Conservation (phyloP, 73 alveolate genomes). For the Stentor roeselii region DNA sequence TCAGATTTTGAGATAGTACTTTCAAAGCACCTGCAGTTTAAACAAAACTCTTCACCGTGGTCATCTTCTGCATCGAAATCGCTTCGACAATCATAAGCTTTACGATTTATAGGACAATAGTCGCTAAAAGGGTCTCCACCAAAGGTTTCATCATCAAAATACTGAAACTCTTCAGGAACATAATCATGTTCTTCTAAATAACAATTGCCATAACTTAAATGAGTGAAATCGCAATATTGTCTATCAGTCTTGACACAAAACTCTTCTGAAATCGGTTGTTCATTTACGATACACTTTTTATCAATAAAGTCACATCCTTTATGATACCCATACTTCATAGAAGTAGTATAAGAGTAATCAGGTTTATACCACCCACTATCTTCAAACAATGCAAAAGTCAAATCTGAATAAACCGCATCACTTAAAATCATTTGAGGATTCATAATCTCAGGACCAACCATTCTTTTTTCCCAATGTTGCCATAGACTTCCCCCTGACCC, state of each 20-base stretch:
- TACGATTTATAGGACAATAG: background rate
- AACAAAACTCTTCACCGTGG: background rate
- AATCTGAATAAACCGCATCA: background rate
- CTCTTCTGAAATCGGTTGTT: background rate
- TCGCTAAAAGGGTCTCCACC: conserved; percentile 9
- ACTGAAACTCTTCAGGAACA: background rate
- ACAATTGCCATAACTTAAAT: conserved; percentile 11
- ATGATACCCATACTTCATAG: background rate
- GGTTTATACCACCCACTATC: conserved; percentile 10
- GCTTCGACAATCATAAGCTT: background rate
- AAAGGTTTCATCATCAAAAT: background rate
- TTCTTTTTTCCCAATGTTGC: background rate
- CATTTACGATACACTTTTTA: background rate
- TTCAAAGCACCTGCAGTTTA: conserved; percentile 10
- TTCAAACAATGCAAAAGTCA: conserved; percentile 16
- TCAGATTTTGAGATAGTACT: background rate
- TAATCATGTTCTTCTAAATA: background rate
- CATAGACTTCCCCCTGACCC: background rate
- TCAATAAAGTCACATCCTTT: background rate
- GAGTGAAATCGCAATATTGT: background rate
- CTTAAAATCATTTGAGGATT: background rate
- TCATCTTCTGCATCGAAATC: background rate
- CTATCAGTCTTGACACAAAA: background rate
- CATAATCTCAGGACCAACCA: background rate
- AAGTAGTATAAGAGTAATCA: background rate